Percentiles rank a stretch among this genome's conserved stretches.
Conservation (phyloP, 441 rosid genomes). For the Arabidopsis hybrid region DNA sequence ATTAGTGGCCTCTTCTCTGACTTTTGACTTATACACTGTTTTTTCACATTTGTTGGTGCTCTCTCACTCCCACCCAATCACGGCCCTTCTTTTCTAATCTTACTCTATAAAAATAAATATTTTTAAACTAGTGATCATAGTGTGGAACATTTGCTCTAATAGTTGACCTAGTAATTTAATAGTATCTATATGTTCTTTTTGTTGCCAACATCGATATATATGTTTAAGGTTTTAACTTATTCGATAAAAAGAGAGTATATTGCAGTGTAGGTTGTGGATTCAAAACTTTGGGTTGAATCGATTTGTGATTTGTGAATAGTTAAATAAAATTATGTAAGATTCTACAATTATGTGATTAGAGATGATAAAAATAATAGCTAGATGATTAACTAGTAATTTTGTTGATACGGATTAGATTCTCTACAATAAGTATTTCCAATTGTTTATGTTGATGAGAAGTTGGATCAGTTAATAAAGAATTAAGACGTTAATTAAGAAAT, state of each 20-base stretch:
- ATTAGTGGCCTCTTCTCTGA: conserved; percentile 37
- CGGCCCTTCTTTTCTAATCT: conserved; percentile 18
- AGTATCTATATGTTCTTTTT: not conserved
- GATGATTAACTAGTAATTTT: not conserved
- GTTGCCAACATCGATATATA: not conserved
- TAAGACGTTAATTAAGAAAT: too few relatives aligned
- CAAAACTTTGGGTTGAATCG: too few relatives aligned
- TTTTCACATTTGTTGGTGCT: conserved; percentile 38
- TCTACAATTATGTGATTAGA: not conserved
- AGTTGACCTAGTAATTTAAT: conserved; percentile 32
- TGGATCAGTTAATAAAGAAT: too few relatives aligned
- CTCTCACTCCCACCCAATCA: conserved; percentile 42
- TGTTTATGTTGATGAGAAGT: not conserved
- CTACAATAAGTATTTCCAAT: not conserved
- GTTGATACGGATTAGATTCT: conserved; percentile 8
- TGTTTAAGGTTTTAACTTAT: not conserved
- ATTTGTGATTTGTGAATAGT: not conserved
- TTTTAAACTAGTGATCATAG: not conserved
- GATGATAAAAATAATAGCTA: not conserved
- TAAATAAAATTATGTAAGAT: not conserved
- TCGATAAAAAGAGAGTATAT: too few relatives aligned
- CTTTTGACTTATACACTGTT: conserved; percentile 36
- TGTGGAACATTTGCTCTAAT: conserved; percentile 30
- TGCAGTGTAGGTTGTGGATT: too few relatives aligned
- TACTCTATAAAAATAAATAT: not conserved